Percentiles rank a stretch among this genome's conserved stretches.
Conservation (phyloP, 2,329 filamentous ascomycete genomes). For the Alternaria sp. region DNA sequence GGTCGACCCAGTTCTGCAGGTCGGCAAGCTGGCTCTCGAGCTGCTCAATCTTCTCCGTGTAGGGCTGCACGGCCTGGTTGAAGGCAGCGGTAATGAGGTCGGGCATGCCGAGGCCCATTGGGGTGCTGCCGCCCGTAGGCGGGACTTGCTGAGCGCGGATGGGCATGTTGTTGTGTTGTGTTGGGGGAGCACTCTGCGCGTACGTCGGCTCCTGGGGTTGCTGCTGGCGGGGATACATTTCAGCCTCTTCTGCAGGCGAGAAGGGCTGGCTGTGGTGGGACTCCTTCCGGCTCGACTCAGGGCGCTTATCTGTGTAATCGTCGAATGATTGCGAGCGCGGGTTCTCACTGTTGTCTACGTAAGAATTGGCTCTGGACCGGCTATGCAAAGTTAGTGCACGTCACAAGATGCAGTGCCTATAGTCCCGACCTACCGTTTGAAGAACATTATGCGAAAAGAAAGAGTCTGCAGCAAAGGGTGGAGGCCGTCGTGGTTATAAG, state of each 20-base stretch:
- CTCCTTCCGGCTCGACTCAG: constrained; percentile 52
- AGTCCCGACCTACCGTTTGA: constrained; percentile 48
- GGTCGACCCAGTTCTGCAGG: constrained; percentile 60
- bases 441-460: constrained; percentile 55
- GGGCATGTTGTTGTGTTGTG: constrained; percentile 37
- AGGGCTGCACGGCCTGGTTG: constrained; percentile 62
- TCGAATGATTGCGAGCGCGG: constrained; percentile 53
- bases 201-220: constrained; percentile 52
- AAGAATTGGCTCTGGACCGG: constrained; percentile 57
- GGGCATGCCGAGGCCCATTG: constrained; percentile 56
- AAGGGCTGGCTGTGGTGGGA: constrained; percentile 43
- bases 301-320: constrained; percentile 53
- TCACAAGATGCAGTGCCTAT: not conserved
- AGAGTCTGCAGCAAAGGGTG: constrained; percentile 28
- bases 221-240: constrained; percentile 58
- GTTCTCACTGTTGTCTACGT: constrained; percentile 58
- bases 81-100: constrained; percentile 62
- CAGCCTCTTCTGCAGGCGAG: constrained; percentile 41
- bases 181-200: constrained; percentile 31
- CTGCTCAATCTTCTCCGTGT: constrained; percentile 62
- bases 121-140: constrained; percentile 28
- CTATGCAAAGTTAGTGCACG: constrained; percentile 34
- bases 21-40: constrained; percentile 62
- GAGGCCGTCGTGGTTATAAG: constrained; percentile 37
- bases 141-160: constrained; percentile 38